Evolutionary conservation across 352 stramenopile genomes (phyloP).

Genomic region (Phytophthora sansomeana): DNA sequence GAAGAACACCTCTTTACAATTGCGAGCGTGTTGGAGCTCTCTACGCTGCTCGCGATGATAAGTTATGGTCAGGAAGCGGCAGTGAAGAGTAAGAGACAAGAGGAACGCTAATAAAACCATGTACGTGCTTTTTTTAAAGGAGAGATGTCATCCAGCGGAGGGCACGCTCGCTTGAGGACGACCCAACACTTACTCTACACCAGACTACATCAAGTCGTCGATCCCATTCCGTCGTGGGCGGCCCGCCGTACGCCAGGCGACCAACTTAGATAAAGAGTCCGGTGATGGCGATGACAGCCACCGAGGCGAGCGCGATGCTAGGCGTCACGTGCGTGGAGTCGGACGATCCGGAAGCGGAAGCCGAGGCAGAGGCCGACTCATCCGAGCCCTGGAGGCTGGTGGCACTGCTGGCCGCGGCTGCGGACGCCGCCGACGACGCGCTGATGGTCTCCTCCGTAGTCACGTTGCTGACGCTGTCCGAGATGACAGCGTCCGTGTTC

Average conservation of each 20-base stretch:
- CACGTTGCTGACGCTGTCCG: slow-evolving; percentile 39
- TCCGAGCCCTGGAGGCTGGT: slow-evolving; percentile 6
- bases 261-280: slow-evolving; percentile 41
- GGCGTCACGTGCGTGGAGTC: slow-evolving; percentile 22
- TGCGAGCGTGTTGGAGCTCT: too few relatives aligned
- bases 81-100: background rate
- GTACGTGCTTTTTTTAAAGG: slow-evolving; percentile 32
- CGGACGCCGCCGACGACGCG: slow-evolving; percentile 14
- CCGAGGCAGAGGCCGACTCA: slow-evolving; percentile 23
- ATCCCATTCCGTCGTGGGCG: slow-evolving; percentile 39
- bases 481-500: slow-evolving; percentile 33
- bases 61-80: background rate
- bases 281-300: slow-evolving; percentile 29
- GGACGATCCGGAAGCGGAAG: slow-evolving; percentile 31
- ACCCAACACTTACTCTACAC: slow-evolving; percentile 33
- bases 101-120: slow-evolving; percentile 29
- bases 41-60: background rate
- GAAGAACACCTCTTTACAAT: too few relatives aligned
- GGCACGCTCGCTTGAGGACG: slow-evolving; percentile 29
- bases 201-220: slow-evolving; percentile 27
- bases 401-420: slow-evolving; percentile 3
- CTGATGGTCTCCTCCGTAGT: slow-evolving; percentile 36
- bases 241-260: slow-evolving; percentile 12
- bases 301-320: slow-evolving; percentile 29
- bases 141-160: slow-evolving; percentile 27